Percentiles rank a stretch among this genome's conserved stretches.
Conservation (phyloP, 768 basidiomycete species). For the Gloeopeniophorella convolvens region DNA sequence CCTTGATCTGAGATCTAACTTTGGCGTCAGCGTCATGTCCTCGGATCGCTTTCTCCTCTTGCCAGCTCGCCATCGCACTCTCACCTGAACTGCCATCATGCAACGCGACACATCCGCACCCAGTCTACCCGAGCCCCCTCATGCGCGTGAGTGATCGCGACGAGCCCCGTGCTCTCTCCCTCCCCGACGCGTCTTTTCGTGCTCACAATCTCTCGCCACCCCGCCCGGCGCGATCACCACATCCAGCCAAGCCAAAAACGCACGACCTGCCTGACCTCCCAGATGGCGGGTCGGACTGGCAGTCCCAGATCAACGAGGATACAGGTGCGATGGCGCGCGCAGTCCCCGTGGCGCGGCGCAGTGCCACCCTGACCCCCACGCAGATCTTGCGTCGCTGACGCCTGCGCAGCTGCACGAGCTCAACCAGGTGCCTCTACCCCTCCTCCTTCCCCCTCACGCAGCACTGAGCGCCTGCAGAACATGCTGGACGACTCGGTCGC, state of each 20-base stretch:
- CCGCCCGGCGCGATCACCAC: background rate
- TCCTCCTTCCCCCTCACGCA: background rate
- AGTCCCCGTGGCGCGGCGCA: background rate
- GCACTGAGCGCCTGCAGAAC: constrained; percentile 24
- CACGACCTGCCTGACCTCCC: constrained; percentile 24
- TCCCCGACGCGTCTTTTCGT: background rate
- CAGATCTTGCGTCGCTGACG: constrained; percentile 31
- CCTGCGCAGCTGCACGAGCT: constrained; percentile 34
- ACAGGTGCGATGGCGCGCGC: constrained; percentile 17
- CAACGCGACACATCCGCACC: background rate
- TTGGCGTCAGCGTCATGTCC: no score
- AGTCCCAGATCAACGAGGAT: constrained; percentile 7
- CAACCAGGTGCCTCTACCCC: constrained; percentile 31
- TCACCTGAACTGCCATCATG: background rate
- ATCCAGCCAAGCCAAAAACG: constrained; percentile 23
- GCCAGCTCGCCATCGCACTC: background rate
- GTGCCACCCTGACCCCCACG: background rate
- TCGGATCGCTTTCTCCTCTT: background rate
- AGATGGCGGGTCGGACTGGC: constrained; percentile 2
- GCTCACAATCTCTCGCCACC: background rate
- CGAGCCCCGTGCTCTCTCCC: background rate
- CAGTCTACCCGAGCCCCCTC: background rate
- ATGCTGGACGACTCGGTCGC: constrained; percentile 34
- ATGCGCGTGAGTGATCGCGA: constrained; percentile 10
- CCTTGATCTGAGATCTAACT: no score